A percentile compares a stretch with the other conserved stretches of the same genome.
Conservation (phyloP, 2,329 filamentous ascomycete genomes). For the Botrytis aclada region DNA sequence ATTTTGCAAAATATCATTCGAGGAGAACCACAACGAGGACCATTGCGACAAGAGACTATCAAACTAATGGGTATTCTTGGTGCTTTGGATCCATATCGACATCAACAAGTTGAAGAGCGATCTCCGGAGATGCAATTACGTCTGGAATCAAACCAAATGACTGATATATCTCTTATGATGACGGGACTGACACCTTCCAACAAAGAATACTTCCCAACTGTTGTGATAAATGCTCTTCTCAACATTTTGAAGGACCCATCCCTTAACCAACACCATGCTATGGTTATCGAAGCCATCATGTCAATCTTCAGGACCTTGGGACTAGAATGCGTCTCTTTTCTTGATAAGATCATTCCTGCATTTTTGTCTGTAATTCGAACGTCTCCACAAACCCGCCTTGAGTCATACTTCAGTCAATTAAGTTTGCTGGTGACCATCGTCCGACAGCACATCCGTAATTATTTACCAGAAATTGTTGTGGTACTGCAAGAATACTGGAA, state of each 20-base stretch:
- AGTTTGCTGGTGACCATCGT: constrained; percentile 93
- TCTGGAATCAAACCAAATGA: constrained; percentile 64
- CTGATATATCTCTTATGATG: constrained; percentile 98
- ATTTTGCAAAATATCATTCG: constrained; percentile 93
- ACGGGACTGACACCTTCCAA: constrained; percentile 92
- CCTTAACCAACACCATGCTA: constrained; percentile 83
- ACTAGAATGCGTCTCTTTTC: constrained; percentile 91
- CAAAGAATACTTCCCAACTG: constrained; percentile 97
- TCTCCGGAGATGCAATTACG: constrained; percentile 75
- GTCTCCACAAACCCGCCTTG: constrained; percentile 72
- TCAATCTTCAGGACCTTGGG: constrained; percentile 97
- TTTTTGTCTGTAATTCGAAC: constrained; percentile 87
- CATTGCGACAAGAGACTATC: constrained; percentile 88
- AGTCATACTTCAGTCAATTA: constrained; percentile 97
- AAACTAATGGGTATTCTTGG: constrained; percentile 95
- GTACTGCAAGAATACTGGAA: constrained; percentile 91
- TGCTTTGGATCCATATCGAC: constrained; percentile 92
- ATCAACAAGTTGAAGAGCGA: constrained; percentile 89
- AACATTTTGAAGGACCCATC: constrained; percentile 90
- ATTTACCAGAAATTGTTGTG: constrained; percentile 79
- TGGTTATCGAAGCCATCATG: constrained; percentile 96
- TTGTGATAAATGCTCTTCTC: constrained; percentile 93
- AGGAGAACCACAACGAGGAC: constrained; percentile 78
- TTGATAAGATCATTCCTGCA: constrained; percentile 89
- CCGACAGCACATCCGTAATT: constrained; percentile 90